These are phyloP conservation scores for Backusella luteola DNA, from an alignment of 192 early-diverging fungal species.

Conservation along the genomic window DNA sequence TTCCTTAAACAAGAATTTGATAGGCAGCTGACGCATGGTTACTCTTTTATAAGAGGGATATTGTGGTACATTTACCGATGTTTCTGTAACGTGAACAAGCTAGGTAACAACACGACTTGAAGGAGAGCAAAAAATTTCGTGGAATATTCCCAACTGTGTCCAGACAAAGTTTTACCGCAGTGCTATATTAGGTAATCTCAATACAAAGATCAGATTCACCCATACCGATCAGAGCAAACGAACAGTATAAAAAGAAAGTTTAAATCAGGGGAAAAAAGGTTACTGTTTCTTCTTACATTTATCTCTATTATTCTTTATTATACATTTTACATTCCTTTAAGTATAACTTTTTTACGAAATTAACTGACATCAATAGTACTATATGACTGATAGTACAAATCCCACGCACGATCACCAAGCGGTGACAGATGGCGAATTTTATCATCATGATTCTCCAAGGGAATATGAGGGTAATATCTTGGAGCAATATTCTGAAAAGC, in stretches of 20 bases:
- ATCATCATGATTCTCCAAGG: background rate
- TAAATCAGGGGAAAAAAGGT: background rate
- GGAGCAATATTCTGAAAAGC: constrained; percentile 44
- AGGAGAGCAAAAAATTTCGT: background rate
- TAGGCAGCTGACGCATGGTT: background rate
- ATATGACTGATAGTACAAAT: background rate
- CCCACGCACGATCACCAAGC: constrained; percentile 11
- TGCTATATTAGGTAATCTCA: background rate
- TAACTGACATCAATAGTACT: background rate
- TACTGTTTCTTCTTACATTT: background rate
- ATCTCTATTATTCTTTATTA: background rate
- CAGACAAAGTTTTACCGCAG: background rate
- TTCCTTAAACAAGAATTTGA: background rate
- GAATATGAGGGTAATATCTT: constrained; percentile 11
- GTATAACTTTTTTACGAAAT: background rate
- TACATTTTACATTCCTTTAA: background rate
- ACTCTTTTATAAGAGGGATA: background rate
- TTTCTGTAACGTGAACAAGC: background rate
- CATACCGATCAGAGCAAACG: background rate
- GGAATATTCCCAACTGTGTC: constrained; percentile 1
- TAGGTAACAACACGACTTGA: no score
- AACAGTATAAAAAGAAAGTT: background rate
- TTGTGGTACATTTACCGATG: background rate
- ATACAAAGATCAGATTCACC: background rate
- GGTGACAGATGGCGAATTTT: constrained; percentile 5